phyloP scores from a whole-genome alignment of 108 stramenopile species.

The Parmales sp. region DNA sequence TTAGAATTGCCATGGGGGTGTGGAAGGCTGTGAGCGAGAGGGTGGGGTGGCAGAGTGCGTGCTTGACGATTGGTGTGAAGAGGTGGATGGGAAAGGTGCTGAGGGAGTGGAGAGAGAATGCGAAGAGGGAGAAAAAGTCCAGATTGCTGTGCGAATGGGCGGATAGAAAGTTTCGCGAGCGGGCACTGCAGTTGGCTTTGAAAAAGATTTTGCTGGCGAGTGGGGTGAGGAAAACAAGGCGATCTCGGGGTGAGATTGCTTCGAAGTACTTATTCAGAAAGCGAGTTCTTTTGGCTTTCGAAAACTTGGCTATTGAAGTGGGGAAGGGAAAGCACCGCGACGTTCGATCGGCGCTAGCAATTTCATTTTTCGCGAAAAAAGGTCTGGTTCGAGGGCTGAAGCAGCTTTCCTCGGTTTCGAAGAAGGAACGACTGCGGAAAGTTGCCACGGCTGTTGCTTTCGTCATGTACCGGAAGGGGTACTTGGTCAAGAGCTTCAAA shows the following conservation, averaged over 20 bases:
- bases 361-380: background rate
- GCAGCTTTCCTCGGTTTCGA: background rate
- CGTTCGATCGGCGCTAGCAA: background rate
- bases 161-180: background rate
- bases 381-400: background rate
- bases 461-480: background rate
- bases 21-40: conserved; percentile 6
- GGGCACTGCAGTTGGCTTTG: background rate
- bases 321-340: background rate
- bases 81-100: background rate
- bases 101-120: background rate
- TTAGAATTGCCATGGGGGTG: background rate
- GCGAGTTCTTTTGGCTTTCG: background rate
- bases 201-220: background rate
- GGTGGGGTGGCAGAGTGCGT: background rate
- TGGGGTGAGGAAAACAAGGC: background rate
- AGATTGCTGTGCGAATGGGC: background rate
- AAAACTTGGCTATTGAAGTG: background rate
- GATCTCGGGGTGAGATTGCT: background rate
- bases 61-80: background rate
- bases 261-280: background rate
- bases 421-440: background rate
- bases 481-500: background rate
- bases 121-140: background rate
- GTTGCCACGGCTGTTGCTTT: background rate